Conservation (phyloP, 768 basidiomycete species). For the Suillus tomentosus region DNA sequence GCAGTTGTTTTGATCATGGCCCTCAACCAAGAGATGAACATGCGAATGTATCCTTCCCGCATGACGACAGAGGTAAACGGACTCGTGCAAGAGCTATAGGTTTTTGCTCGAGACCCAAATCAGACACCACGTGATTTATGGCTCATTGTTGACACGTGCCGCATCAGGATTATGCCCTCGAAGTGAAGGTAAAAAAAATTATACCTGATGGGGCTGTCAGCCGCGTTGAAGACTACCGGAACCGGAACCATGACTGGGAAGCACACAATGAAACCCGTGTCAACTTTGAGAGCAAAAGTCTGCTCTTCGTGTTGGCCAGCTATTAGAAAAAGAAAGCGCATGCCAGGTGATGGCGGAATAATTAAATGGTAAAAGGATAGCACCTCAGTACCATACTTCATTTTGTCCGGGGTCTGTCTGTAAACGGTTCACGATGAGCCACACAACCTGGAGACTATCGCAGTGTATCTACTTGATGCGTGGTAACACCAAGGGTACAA, state of each 20-base stretch:
- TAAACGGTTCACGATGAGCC: not conserved
- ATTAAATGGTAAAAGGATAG: not conserved
- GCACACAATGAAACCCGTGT: constrained; percentile 4
- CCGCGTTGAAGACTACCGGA: no score
- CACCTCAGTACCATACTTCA: not conserved
- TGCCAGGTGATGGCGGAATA: no score
- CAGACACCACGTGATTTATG: no score
- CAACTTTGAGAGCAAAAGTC: no score
- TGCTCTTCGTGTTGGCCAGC: no score
- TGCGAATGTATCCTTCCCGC: not conserved
- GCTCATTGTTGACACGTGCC: no score
- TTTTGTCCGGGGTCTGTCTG: constrained; percentile 3
- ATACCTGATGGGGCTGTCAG: constrained; percentile 7
- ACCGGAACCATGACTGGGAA: not conserved
- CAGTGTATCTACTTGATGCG: constrained; percentile 3
- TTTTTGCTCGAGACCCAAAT: no score
- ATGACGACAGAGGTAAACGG: not conserved
- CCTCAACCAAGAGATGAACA: not conserved
- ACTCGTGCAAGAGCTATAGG: no score
- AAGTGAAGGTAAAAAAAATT: not conserved
- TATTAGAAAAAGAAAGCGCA: no score
- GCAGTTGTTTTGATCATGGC: not conserved
- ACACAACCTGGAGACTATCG: not conserved
- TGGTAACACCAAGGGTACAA: not conserved
- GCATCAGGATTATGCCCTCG: not conserved